These are phyloP conservation scores for Diversispora epigaea DNA, from an alignment of 192 early-diverging fungal genomes.

Conservation along the genomic window DNA sequence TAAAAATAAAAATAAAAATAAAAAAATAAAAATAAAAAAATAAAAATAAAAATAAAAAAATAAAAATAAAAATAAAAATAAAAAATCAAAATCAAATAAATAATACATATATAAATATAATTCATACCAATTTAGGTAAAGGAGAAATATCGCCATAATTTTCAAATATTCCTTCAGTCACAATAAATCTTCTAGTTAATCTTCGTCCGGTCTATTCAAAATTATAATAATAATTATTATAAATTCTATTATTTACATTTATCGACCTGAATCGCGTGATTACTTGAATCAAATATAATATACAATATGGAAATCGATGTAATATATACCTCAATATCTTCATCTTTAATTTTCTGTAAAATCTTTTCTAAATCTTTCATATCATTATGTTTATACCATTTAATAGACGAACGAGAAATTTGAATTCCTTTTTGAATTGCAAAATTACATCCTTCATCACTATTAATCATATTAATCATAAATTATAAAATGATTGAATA, in stretches of 20 bases:
- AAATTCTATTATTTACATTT: not conserved
- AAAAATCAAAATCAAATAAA: not conserved
- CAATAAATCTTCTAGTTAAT: conserved; percentile 89
- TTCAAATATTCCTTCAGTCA: conserved; percentile 88
- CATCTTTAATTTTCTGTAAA: conserved; percentile 69
- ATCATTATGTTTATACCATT: conserved; percentile 96
- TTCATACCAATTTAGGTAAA: conserved; percentile 62
- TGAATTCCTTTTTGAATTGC: conserved; percentile 85
- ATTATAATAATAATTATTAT: not conserved
- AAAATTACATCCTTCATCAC: conserved; percentile 88
- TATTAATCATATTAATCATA: conserved; percentile 34
- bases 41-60: not conserved
- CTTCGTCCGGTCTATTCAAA: conserved; percentile 49
- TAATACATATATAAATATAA: not conserved
- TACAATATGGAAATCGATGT: not conserved
- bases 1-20: not conserved
- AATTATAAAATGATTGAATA: conserved; percentile 22
- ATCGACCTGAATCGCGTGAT: too few relatives aligned
- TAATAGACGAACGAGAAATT: conserved; percentile 87
- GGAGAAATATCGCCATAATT: conserved; percentile 87
- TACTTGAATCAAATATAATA: not conserved
- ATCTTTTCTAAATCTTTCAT: conserved; percentile 91
- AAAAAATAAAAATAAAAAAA: conserved; percentile 18
- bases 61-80: not conserved
- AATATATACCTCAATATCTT: conserved; percentile 51